These are phyloP conservation scores for Hansenula lynferdii DNA, from an alignment of 1,139 yeast genomes.

Conservation along the genomic window DNA sequence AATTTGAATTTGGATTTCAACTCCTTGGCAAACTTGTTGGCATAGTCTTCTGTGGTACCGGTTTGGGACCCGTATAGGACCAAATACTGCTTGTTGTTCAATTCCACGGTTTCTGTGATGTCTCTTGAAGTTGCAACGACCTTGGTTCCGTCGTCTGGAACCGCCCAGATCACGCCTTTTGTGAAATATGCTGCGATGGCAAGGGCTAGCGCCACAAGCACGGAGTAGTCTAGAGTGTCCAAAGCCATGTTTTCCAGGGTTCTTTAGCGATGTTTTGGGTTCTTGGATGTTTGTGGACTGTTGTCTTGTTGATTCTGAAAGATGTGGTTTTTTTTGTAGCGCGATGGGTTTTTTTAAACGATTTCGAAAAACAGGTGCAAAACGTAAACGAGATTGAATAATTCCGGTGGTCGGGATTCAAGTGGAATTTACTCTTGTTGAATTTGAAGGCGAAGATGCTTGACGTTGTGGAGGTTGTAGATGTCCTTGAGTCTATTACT, in stretches of 20 bases:
- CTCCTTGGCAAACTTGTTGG: slow-evolving; percentile 86
- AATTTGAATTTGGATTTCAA: slow-evolving; percentile 78
- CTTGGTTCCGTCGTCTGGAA: slow-evolving; percentile 37
- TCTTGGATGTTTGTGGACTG: not conserved
- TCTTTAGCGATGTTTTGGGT: not conserved
- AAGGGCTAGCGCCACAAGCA: slow-evolving; percentile 57
- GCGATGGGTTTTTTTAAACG: slow-evolving; percentile 1
- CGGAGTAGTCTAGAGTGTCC: slow-evolving; percentile 69
- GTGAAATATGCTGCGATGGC: slow-evolving; percentile 65
- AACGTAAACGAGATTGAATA: not conserved
- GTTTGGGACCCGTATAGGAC: slow-evolving; percentile 97
- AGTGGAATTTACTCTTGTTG: not conserved
- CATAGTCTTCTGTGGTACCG: slow-evolving; percentile 99
- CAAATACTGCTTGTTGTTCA: slow-evolving; percentile 67
- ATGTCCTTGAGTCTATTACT: no score
- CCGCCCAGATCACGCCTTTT: slow-evolving; percentile 56
- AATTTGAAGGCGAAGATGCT: no score
- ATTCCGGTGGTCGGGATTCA: not conserved
- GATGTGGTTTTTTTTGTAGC: not conserved
- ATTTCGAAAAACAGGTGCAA: not conserved
- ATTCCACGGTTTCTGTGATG: slow-evolving; percentile 55
- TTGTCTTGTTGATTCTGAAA: not conserved
- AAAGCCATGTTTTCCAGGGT: slow-evolving; percentile 25
- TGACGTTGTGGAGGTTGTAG: no score
- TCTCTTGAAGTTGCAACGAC: slow-evolving; percentile 43